phyloP scores from a whole-genome alignment of 2,329 filamentous ascomycete species.

The Fusarium sp. region DNA sequence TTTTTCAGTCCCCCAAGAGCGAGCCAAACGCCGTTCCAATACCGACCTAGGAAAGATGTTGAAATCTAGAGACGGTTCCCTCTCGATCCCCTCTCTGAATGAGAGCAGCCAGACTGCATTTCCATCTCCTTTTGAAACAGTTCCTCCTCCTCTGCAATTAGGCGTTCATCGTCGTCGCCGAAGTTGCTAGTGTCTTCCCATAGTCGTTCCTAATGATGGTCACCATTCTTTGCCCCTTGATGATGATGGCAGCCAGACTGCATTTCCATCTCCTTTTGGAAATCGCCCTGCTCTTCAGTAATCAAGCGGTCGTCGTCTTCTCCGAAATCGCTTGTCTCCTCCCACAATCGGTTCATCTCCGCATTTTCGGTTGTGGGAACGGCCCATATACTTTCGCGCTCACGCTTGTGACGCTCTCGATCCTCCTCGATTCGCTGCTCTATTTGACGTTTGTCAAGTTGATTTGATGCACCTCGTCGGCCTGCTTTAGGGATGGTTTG shows the following conservation, averaged over 20 bases:
- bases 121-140: constrained; percentile 60
- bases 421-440: constrained; percentile 98
- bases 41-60: constrained; percentile 11
- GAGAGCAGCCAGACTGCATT: constrained; percentile 54
- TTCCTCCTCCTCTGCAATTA: constrained; percentile 77
- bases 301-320: constrained; percentile 86
- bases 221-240: constrained; percentile 48
- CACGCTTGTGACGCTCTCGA: constrained; percentile 90
- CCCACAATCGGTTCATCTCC: constrained; percentile 86
- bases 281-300: constrained; percentile 75
- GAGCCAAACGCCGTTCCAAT: constrained; percentile 50
- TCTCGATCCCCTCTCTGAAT: constrained; percentile 50
- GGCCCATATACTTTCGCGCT: constrained; percentile 94
- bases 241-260: constrained; percentile 56
- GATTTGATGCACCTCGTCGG: constrained; percentile 52
- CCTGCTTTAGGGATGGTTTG: constrained; percentile 56
- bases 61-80: constrained; percentile 39
- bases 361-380: constrained; percentile 71
- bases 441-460: constrained; percentile 85
- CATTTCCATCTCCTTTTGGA: constrained; percentile 57
- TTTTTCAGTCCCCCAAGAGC: constrained; percentile 31
- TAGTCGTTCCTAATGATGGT: constrained; percentile 66
- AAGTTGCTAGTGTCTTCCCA: constrained; percentile 91
- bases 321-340: constrained; percentile 86
- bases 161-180: constrained; percentile 85